Base-by-base conservation (phyloP, 2,329 filamentous ascomycete genomes). In the Helotiales sp. region DNA sequence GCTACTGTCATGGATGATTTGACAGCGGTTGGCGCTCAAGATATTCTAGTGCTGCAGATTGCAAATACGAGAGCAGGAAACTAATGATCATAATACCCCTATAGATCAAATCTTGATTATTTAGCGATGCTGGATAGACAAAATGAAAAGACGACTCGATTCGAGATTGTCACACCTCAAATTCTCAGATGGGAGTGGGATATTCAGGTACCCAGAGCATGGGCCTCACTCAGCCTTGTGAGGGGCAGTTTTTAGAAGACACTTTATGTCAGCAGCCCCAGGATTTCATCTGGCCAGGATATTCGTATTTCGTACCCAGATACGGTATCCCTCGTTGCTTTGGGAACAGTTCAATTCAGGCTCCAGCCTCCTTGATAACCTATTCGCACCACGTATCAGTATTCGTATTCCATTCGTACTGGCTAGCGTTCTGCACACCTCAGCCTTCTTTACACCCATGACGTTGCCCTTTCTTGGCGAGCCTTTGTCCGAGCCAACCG, bases 1-100 rank as follows among this genome's bases (percentile, higher is more conserved):
- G 70, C 70, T 22, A 66, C 63, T 5, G 69, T 70, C 2, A 72
- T 72, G 70, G 70, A 72, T 59, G 58, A 71, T n/a, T 58, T 72
- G 53, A 64, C 68, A 2, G 65, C 57, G 19, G 61, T 71, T 36
- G 70, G 70, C 31, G 70, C 70, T 25, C 64, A 61, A 2, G 70
- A 72, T 61, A 72, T 72, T 38, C 59, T 72, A 53, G 69, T 72
- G n/a, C 46, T 72, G 44, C 58, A 65, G 53, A 72, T 72, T 62
- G 64, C 63, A 22, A 72, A 72, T 36, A 71, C 69, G 12, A 68
- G 70, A 61, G 62, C 67, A 31, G 58, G 58, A 24, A 66, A 53
- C 62, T 34, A 33, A 17, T 3, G 29, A 47, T 33, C 29, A 31
- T 5, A 31, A 53, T 57, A 59, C 55, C 57, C 52, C 48, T 5